phyloP scores from a whole-genome alignment of 192 early-diverging fungal species.

The Rhizophagus clarus region DNA sequence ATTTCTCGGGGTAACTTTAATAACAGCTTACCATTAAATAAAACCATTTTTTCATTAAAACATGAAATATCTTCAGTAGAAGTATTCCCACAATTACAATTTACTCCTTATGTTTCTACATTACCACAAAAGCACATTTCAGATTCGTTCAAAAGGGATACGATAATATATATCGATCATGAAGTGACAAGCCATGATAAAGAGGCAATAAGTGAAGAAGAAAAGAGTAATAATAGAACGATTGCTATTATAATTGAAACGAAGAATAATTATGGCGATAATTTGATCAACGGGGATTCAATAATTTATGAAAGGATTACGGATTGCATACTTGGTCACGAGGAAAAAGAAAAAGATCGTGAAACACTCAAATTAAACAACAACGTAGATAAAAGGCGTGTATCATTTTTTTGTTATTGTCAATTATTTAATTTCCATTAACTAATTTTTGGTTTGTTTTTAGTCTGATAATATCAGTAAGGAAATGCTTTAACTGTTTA shows the following conservation, averaged over 20 bases:
- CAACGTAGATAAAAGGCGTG: background rate
- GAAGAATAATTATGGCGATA: background rate
- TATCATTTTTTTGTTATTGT: background rate
- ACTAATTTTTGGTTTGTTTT: background rate
- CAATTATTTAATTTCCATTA: background rate
- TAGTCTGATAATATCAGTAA: background rate
- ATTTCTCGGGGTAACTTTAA: background rate
- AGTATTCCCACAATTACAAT: background rate
- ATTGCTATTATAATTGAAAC: background rate
- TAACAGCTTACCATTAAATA: background rate
- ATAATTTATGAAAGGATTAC: background rate
- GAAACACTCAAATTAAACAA: background rate
- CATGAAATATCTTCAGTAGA: background rate
- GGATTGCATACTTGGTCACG: background rate
- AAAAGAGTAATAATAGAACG: background rate
- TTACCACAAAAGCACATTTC: background rate
- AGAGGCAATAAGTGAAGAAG: background rate
- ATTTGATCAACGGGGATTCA: background rate
- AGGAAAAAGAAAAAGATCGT: background rate
- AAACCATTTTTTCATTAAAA: background rate
- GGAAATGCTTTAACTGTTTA: slow-evolving; percentile 15
- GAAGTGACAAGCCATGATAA: background rate
- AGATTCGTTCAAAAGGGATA: background rate
- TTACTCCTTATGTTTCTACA: background rate
- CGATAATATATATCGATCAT: background rate